A percentile compares a stretch with the other conserved stretches of the same genome.
phyloP scores from a whole-genome alignment of 345 rosid genomes.

The Clarkia xantiana region DNA sequence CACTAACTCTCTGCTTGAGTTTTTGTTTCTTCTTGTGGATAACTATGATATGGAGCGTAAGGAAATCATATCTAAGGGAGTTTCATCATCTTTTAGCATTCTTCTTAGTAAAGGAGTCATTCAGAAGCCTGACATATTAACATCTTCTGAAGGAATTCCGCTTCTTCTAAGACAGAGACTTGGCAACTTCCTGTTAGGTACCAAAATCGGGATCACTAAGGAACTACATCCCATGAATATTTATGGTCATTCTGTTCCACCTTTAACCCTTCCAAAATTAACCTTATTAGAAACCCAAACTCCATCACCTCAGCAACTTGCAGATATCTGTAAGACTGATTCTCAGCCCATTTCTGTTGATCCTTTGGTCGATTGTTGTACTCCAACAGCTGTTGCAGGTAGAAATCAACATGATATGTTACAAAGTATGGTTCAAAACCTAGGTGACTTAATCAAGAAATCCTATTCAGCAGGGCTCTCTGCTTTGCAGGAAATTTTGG shows the following conservation, averaged over 20 bases:
- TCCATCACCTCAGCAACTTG: constrained; percentile 9
- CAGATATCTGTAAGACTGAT: constrained; percentile 5
- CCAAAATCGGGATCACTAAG: constrained; percentile 14
- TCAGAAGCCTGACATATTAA: constrained; percentile 32
- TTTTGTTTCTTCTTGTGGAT: constrained; percentile 56
- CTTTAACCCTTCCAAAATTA: constrained; percentile 10
- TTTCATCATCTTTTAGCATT: constrained; percentile 36
- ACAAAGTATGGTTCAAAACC: constrained; percentile 16
- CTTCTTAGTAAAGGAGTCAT: constrained; percentile 57
- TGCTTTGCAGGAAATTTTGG: constrained; percentile 24
- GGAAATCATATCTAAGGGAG: constrained; percentile 31
- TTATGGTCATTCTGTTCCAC: constrained; percentile 8
- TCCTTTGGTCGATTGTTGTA: background rate
- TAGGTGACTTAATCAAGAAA: constrained; percentile 15
- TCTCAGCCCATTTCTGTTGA: constrained; percentile 8
- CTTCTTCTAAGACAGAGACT: constrained; percentile 42
- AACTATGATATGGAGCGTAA: constrained; percentile 37
- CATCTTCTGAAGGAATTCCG: constrained; percentile 25
- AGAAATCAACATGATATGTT: constrained; percentile 10
- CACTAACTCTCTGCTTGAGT: constrained; percentile 58
- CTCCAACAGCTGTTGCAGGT: constrained; percentile 2
- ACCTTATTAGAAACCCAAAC: constrained; percentile 7
- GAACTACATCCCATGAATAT: constrained; percentile 11
- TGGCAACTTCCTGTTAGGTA: constrained; percentile 21
- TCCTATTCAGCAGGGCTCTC: constrained; percentile 17